A percentile compares a stretch with the other conserved stretches of the same genome.
phyloP scores from a whole-genome alignment of 2,329 filamentous ascomycete genomes.

The Amauroascus niger region DNA sequence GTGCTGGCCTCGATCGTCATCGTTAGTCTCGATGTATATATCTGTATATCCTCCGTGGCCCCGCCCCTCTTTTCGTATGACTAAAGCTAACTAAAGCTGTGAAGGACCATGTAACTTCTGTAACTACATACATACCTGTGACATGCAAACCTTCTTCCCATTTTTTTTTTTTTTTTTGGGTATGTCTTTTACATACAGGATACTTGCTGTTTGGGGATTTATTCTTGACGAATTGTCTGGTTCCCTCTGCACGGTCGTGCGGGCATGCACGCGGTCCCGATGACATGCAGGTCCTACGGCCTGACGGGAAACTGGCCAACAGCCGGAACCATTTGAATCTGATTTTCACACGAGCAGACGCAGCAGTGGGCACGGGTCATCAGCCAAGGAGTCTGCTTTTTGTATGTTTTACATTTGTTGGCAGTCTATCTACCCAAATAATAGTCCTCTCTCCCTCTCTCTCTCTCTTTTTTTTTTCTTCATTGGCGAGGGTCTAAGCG shows the following conservation, averaged over 20 bases:
- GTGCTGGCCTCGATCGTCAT: slow-evolving; percentile 11
- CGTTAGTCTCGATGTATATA: slow-evolving; percentile 8
- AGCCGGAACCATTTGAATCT: not conserved
- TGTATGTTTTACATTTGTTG: not conserved
- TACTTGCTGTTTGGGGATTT: too few species aligned
- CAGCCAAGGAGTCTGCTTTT: not conserved
- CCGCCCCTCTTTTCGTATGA: too few species aligned
- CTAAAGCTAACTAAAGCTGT: too few species aligned
- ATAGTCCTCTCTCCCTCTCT: too few species aligned
- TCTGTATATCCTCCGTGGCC: slow-evolving; percentile 11
- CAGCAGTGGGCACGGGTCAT: not conserved
- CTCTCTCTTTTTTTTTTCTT: too few species aligned
- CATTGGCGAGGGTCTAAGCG: not conserved
- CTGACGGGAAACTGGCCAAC: slow-evolving; percentile 5
- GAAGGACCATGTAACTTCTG: too few species aligned
- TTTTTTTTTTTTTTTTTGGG: too few species aligned
- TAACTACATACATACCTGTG: too few species aligned
- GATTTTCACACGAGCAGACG: not conserved
- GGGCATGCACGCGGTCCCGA: slow-evolving; percentile 14
- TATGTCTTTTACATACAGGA: too few species aligned
- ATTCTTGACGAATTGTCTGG: not conserved
- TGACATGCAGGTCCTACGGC: slow-evolving; percentile 14
- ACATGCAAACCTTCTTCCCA: too few species aligned
- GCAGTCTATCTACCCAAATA: not conserved
- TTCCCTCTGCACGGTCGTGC: slow-evolving; percentile 9